Base-by-base conservation (phyloP, 1,284 basidiomycete genomes). In the Somion occarium region DNA sequence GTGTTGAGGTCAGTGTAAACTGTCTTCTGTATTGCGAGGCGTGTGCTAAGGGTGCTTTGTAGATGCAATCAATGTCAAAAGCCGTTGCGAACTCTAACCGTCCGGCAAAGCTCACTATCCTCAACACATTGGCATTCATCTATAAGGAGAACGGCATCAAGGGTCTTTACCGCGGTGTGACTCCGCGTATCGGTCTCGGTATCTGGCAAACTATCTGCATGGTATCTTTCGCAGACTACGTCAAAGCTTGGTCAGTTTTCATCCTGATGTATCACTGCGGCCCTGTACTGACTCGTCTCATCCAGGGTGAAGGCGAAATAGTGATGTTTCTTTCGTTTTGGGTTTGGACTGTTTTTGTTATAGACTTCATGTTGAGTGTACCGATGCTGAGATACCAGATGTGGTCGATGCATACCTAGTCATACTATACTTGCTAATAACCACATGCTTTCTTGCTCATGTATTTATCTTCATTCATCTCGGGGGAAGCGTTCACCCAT, bases 21-120 rank as follows among this genome's bases (percentile, higher is more conserved):
- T 15, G 25, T 30, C 24, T 27, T 23, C 27, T 47, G 47, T 23
- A 20, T 27, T 25, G 3, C 42, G 20, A 22, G 18, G 15, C 11
- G 18, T 13, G 3, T 42, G 15, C 19, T 22, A 26, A 41, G 18
- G 46, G 19, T 13, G 30, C 22, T 50, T 39, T 48, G 23, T 15
- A 93, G 90, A 99, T 99, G 97, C 97, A 99, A 83, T 96, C 93
- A 44, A 97, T 98, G 86, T 84, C 91, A 37, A 98, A 98, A 63
- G 76, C 77, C 30, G 82, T 85, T 49, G 78, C 75, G 38, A 79
- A 77, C 58, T 74, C 78, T 42, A 91, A 91, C 65, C 84, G 93
- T 46, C 93, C 93, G 2, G 84, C 78, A 42, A 98, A 98, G 71
- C 78, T 92, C 49, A 98, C 94, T 4, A 93, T 99, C 54, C 57